Conservation (phyloP, 805 yeast genomes). For the Saccharomycopsis microspora region DNA sequence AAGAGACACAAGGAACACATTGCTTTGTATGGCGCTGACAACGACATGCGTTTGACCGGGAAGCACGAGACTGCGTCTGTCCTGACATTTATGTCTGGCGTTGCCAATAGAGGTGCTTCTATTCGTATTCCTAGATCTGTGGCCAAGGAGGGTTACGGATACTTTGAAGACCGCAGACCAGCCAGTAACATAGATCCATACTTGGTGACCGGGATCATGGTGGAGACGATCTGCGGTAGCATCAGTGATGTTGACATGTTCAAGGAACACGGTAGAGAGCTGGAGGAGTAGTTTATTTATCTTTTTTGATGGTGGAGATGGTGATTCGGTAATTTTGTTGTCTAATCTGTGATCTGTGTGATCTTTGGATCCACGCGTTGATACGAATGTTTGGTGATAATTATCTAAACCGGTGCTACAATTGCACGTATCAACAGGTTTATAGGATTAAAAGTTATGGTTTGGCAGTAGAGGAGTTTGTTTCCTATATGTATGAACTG, state of each 20-base stretch:
- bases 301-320: too few relatives aligned
- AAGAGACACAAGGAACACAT: conserved; percentile 96
- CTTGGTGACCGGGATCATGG: conserved; percentile 96
- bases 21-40: conserved; percentile 90
- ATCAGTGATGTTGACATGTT: conserved; percentile 93
- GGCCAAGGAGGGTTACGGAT: conserved; percentile 95
- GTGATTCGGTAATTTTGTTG: too few relatives aligned
- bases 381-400: too few relatives aligned
- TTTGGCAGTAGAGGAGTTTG: too few relatives aligned
- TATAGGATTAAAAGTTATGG: too few relatives aligned
- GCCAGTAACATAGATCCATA: conserved; percentile 99
- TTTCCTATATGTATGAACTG: too few relatives aligned
- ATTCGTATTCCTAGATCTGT: conserved; percentile 98
- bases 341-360: too few relatives aligned
- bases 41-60: conserved; percentile 92
- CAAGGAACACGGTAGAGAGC: conserved; percentile 77
- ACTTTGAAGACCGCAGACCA: conserved; percentile 99
- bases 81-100: conserved; percentile 89
- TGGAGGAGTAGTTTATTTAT: too few relatives aligned
- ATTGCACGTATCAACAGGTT: too few relatives aligned
- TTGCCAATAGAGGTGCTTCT: conserved; percentile 99
- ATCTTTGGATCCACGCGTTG: too few relatives aligned
- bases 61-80: conserved; percentile 96
- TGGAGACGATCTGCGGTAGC: conserved; percentile 92
- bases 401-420: too few relatives aligned